phyloP scores from a whole-genome alignment of 805 yeast species.

The Myxozyma neglecta region DNA sequence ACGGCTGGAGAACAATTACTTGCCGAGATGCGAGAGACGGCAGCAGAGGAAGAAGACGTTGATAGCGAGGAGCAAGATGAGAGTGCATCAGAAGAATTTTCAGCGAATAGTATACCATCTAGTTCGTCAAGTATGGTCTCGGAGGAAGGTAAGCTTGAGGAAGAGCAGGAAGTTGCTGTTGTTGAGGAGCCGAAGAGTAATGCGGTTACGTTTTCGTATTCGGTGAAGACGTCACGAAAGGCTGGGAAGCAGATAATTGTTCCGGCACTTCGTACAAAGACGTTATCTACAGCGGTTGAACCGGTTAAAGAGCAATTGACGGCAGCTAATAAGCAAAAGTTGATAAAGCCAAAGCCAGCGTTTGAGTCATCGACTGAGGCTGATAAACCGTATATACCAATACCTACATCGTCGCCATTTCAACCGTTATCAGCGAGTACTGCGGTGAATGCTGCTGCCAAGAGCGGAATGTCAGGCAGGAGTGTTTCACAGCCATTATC shows the following conservation, averaged over 20 bases:
- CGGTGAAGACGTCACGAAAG: constrained; percentile 12
- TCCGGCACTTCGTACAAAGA: constrained; percentile 12
- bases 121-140: constrained; percentile 3
- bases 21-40: background rate
- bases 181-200: constrained; percentile 6
- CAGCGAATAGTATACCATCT: constrained; percentile 1
- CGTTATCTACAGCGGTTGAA: background rate
- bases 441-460: background rate
- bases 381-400: constrained; percentile 22
- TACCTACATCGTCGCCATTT: constrained; percentile 13
- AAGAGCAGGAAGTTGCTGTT: background rate
- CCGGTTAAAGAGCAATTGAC: background rate
- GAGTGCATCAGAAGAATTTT: background rate
- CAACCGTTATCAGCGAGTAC: background rate
- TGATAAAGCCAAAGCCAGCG: background rate
- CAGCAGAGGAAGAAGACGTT: background rate
- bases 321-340: background rate
- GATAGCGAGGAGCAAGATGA: background rate
- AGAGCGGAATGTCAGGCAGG: background rate
- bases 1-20: background rate
- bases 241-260: constrained; percentile 2
- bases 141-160: constrained; percentile 4
- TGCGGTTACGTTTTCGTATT: constrained; percentile 20
- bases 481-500: constrained; percentile 10
- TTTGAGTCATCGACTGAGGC: constrained; percentile 10